Percentiles rank a stretch among this genome's conserved stretches.
phyloP scores from a whole-genome alignment of 208 protist genomes.

The Naegleria gruberi region DNA sequence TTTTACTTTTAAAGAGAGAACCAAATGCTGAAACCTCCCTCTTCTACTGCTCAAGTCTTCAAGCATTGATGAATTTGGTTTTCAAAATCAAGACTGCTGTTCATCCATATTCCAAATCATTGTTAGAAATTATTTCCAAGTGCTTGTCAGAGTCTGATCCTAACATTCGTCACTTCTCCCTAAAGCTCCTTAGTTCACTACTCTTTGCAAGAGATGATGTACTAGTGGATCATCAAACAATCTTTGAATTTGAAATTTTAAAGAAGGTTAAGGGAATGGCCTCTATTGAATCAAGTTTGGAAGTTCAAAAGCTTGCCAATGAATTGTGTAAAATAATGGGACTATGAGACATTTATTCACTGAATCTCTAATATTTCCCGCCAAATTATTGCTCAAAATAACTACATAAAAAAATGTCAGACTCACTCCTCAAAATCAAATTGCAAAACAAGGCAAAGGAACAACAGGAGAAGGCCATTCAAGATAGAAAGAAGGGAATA shows the following conservation, averaged over 20 bases:
- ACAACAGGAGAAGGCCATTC: conserved; percentile 59
- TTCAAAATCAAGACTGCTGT: neutral
- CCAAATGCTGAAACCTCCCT: neutral
- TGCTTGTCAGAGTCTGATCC: neutral
- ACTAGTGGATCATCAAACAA: neutral
- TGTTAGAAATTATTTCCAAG: neutral
- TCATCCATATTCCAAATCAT: neutral
- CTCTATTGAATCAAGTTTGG: neutral
- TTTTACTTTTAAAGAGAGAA: neutral
- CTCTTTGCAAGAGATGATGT: neutral
- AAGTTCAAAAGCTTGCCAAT: neutral
- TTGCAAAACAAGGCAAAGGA: conserved; percentile 63
- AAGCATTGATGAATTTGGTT: neutral
- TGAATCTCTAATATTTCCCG: no score
- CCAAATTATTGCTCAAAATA: neutral
- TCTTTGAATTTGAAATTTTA: neutral
- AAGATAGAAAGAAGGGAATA: conserved; percentile 59
- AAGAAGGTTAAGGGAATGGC: neutral
- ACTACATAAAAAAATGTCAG: neutral
- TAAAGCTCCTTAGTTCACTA: neutral
- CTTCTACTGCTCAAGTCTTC: neutral
- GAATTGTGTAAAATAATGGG: neutral
- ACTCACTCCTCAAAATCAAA: conserved; percentile 38
- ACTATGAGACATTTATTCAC: neutral
- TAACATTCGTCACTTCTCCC: neutral